phyloP scores from a whole-genome alignment of 2,329 filamentous ascomycete species.

The Mariannaea elegans region DNA sequence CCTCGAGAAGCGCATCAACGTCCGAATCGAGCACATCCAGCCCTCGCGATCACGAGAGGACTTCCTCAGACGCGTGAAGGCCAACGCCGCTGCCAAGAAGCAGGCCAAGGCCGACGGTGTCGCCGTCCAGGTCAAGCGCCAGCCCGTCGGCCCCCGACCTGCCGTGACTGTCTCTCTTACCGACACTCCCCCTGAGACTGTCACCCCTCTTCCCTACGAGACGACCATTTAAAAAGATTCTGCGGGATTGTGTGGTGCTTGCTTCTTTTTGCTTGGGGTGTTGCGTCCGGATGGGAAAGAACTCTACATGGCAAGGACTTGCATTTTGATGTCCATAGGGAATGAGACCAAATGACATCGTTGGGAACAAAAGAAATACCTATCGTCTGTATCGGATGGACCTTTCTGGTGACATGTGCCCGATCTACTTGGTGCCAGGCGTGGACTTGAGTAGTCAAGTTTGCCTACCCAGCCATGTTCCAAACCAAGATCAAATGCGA shows the following conservation, averaged over 20 bases:
- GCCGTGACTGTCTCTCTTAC: slow-evolving; percentile 81
- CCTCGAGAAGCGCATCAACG: slow-evolving; percentile 99
- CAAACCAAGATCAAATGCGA: slow-evolving; percentile 6
- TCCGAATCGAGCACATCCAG: slow-evolving; percentile 96
- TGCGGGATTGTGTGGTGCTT: slow-evolving; percentile 43
- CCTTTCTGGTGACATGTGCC: slow-evolving; percentile 32
- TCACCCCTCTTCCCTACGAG: slow-evolving; percentile 94
- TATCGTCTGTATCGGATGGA: slow-evolving; percentile 28
- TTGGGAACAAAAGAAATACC: slow-evolving; percentile 36
- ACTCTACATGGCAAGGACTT: slow-evolving; percentile 55
- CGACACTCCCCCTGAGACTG: slow-evolving; percentile 89
- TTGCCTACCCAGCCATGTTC: slow-evolving; percentile 6
- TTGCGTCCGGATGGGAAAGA: slow-evolving; percentile 55
- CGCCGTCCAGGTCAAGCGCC: slow-evolving; percentile 92
- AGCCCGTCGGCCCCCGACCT: slow-evolving; percentile 80
- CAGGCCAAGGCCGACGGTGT: slow-evolving; percentile 91
- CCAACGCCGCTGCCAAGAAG: slow-evolving; percentile 91
- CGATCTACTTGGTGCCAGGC: slow-evolving; percentile 9
- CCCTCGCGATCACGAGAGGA: slow-evolving; percentile 96
- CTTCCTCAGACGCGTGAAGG: slow-evolving; percentile 96
- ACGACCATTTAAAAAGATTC: slow-evolving; percentile 84
- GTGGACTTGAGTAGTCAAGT: slow-evolving; percentile 9
- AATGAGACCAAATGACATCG: slow-evolving; percentile 50
- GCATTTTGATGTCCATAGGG: slow-evolving; percentile 53
- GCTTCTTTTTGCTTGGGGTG: slow-evolving; percentile 54